phyloP scores from a whole-genome alignment of 2,329 filamentous ascomycete genomes.

The Ophiostoma ips region DNA sequence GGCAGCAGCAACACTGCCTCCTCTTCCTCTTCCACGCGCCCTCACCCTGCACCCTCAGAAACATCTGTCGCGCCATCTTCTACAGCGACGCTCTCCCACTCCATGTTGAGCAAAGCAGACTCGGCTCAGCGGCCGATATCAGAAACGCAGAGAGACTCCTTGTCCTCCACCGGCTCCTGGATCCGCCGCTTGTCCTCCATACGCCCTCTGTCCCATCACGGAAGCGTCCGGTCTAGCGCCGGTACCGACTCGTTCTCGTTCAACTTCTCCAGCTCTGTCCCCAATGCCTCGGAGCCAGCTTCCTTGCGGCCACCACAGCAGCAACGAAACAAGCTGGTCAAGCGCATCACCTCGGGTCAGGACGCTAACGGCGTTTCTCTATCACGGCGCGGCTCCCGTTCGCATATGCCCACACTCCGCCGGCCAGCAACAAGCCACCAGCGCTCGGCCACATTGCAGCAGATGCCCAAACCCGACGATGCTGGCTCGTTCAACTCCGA shows the following conservation, averaged over 20 bases:
- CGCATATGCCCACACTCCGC: slow-evolving; percentile 51
- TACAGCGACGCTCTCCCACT: slow-evolving; percentile 17
- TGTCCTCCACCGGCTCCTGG: slow-evolving; percentile 55
- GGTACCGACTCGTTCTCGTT: slow-evolving; percentile 53
- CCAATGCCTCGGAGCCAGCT: slow-evolving; percentile 31
- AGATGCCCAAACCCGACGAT: slow-evolving; percentile 21
- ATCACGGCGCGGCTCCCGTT: slow-evolving; percentile 36
- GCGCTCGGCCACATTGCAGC: slow-evolving; percentile 55
- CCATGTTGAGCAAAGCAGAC: slow-evolving; percentile 28
- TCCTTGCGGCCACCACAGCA: slow-evolving; percentile 34
- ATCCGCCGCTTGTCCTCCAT: slow-evolving; percentile 60
- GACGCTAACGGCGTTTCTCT: slow-evolving; percentile 14
- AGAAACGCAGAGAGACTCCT: slow-evolving; percentile 32
- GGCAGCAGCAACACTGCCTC: slow-evolving; percentile 16
- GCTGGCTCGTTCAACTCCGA: slow-evolving; percentile 12
- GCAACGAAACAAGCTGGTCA: slow-evolving; percentile 64
- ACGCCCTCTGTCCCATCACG: slow-evolving; percentile 49
- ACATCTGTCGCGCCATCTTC: slow-evolving; percentile 17
- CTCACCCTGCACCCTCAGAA: slow-evolving; percentile 10
- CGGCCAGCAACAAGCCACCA: slow-evolving; percentile 70
- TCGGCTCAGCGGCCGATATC: slow-evolving; percentile 21
- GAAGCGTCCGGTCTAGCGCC: slow-evolving; percentile 49
- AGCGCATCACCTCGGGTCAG: slow-evolving; percentile 49
- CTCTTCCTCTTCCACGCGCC: slow-evolving; percentile 10
- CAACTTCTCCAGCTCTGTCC: slow-evolving; percentile 48